Evolutionary conservation across 352 stramenopile species (phyloP), one percentile per base, ranked within the genome.

Genomic region (Pythium dissimile): DNA sequence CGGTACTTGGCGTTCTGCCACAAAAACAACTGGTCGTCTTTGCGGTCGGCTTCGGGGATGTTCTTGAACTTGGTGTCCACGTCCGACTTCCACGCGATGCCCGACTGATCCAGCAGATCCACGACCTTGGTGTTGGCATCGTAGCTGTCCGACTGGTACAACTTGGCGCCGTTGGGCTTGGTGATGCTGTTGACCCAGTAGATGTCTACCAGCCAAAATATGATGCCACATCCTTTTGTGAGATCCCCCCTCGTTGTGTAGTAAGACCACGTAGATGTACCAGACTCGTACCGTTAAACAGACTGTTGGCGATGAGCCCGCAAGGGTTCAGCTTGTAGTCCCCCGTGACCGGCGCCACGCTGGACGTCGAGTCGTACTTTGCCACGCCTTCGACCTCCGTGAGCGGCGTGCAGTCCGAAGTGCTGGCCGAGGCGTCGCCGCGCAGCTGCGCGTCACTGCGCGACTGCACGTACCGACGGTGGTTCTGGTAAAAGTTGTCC

Each of bases 401-500:
- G 15, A 98, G 69, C 23, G 92, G 92, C 32, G 91, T 76, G 70
- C 95, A 98, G 51, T 94, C 73, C 31, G 64, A 75, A 3, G 56
- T 80, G 55, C 73, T 88, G 16, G 78, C 74, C 1, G 61, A 64
- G 35, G 82, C 75, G 27, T 88, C 73, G 42, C 88, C 87, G 20
- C 76, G 74, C 35, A 98, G 72, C 73, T 99, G 95, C 56, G 77
- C 84, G 47, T 96, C 78, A 64, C 96, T 97, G 39, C 85, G 74
- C 42, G 84, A 97, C 55, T 84, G 84, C 18, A 95, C 77, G 71
- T 99, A 99, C 31, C 83, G 83, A 30, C 96, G 81, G 75, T 99
- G 97, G 77, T 99, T 99, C 81, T 99, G 97, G 80, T 99, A 99
- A 73, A 99, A 99, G 75, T 99, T 99, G 60, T 96, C 86, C 27